Conservation (phyloP, 805 yeast genomes). For the Pichia rugopelliculosa region DNA sequence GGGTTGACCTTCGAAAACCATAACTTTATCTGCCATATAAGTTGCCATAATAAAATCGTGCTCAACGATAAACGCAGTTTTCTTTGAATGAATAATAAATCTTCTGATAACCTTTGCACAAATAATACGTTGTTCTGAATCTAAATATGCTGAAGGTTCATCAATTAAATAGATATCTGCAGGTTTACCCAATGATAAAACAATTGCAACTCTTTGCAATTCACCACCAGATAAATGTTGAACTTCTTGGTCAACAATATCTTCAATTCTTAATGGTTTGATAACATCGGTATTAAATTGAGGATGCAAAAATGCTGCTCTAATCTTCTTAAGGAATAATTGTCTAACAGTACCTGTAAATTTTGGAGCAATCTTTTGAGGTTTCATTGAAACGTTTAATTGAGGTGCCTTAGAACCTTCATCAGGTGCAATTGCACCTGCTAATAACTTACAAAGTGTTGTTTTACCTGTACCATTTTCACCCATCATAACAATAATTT, state of each 20-base stretch:
- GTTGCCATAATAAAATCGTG: conserved; percentile 99
- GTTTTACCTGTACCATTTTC: conserved; percentile 99
- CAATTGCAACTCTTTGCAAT: conserved; percentile 98
- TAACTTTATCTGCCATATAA: conserved; percentile 95
- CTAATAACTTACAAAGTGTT: conserved; percentile 89
- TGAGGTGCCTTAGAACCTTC: conserved; percentile 72
- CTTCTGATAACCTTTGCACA: conserved; percentile 98
- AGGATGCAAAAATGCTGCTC: conserved; percentile 88
- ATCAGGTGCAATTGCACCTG: conserved; percentile 90
- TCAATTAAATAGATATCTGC: conserved; percentile 97
- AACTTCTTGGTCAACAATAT: conserved; percentile 94
- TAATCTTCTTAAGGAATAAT: conserved; percentile 91
- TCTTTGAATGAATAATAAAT: conserved; percentile 90
- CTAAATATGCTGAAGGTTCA: conserved; percentile 98
- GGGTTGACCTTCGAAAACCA: conserved; percentile 95
- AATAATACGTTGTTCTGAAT: conserved; percentile 98
- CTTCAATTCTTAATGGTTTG: conserved; percentile 90
- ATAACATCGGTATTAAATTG: conserved; percentile 98
- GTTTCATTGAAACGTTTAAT: conserved; percentile 93
- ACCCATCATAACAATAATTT: conserved; percentile 98
- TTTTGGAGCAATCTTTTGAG: conserved; percentile 98
- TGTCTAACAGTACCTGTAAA: conserved; percentile 98
- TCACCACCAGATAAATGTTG: conserved; percentile 99
- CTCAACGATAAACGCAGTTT: conserved; percentile 98
- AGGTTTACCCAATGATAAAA: conserved; percentile 83